Base-by-base conservation (phyloP, 306 rosid species). In the Cajanus cajan region DNA sequence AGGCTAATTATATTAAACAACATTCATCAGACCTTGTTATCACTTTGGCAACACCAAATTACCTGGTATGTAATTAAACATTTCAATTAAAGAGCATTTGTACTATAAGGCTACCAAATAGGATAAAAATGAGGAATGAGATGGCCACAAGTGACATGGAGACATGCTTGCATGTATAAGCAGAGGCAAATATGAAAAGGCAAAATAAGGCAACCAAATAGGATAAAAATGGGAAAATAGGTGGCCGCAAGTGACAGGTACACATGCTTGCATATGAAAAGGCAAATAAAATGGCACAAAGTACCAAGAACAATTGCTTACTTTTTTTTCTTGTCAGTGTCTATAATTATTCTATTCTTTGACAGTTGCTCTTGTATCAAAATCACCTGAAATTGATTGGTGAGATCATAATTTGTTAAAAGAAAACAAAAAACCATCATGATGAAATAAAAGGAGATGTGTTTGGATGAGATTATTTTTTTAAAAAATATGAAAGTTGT, bases 341-440 rank as follows among this genome's bases (percentile, higher is more conserved):
- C 98, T 82, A 94, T 85, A 76, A 94, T 94, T 70, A 94, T 94
- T 89, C 97, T 88, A 66, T 94, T 94, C 81, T 94, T 94, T 6
- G 96, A 94, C 75, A 94, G 94, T 51, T 94, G 98, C 73, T 94
- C 98, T 82, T 94, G 98, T 82, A 94, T 94, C 78, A 94, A 83
- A 74, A 94, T 72, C 36, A 92, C 98, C 98, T 94, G 91, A 76
- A 84, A 89, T 58, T 75, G 80, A 89, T 71, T 31, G 9, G 67
- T 6, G 14, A 28, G 44, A 68, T 71, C 65, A 79, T 51, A 34
- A 71, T 65, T 61, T 25, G 39, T 28, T 28, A 19, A 55, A 55
- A 28, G 31, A 66, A 74, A 45, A 66, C 4, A 40, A 44, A n/a
- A 74, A 87, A 54, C 36, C n/a, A 21, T 12, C 0, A 24, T 68